Base-by-base conservation (phyloP, 352 stramenopile genomes). In the Phytophthora chlamydospora region DNA sequence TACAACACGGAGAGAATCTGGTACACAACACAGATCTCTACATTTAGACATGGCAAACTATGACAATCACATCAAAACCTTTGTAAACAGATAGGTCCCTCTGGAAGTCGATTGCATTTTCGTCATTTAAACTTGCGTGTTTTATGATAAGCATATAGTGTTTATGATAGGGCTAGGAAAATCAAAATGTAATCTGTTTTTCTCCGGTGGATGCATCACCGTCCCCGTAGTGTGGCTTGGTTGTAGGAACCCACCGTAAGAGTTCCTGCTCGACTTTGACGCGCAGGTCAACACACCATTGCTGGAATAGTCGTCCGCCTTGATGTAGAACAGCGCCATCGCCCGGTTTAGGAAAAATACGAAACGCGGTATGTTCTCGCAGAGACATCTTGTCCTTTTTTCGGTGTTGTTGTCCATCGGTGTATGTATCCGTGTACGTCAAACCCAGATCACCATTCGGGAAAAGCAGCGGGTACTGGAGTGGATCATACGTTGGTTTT, bases 221-320 rank as follows among this genome's bases (percentile, higher is more conserved):
- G 21, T 24, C 21, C 49, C 7, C 49, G 49, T 4, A 57, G 8
- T 0, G 32, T 39, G 36, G 19, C 29, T n/a, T 47, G 36, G 49
- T 57, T 32, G 13, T 24, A 4, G 49, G 14, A 17, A 46, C 36
- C 49, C 49, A 53, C 13, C 49, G 13, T 13, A 57, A n/a, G 4
- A 2, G 6, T 17, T 61, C 53, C 35, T 61, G 53, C 21, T 61
- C 53, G 4, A 13, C 17, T 41, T 53, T 61, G 1, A 31, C 53
- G 2, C 42, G 35, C 16, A 53, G 53, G 14, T 61, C 53, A 5
- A 61, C 53, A 7, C 31, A 40, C 13, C 35, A 61, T 21, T 61
- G 53, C 42, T 61, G 53, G n/a, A 53, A 41, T 5, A 61, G 19
- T 6, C 53, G 53, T 1, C 53, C 53, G 16, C 53, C 53, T 14